phyloP scores from a whole-genome alignment of 768 basidiomycete genomes.

The Gymnopilus junonius region DNA sequence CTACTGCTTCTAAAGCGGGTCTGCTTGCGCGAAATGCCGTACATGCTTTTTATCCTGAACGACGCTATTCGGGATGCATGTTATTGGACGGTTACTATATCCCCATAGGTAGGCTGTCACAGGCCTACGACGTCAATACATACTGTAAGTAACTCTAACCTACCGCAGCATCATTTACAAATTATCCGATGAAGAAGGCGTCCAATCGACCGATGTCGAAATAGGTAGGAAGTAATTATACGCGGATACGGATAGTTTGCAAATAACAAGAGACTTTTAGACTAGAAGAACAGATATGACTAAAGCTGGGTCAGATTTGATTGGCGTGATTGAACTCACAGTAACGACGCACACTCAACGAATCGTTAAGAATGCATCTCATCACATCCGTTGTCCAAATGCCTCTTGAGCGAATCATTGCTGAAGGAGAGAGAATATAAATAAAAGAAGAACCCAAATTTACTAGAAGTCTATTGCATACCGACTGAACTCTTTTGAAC shows the following conservation, averaged over 20 bases:
- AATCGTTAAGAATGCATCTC: slow-evolving; percentile 48
- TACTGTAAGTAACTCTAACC: slow-evolving; percentile 22
- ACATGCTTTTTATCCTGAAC: slow-evolving; percentile 23
- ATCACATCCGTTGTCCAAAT: slow-evolving; percentile 82
- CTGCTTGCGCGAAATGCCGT: slow-evolving; percentile 16
- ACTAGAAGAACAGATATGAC: slow-evolving; percentile 13
- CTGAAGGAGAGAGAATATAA: slow-evolving; percentile 25
- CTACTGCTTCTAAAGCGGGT: slow-evolving; percentile 1
- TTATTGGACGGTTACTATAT: slow-evolving; percentile 14
- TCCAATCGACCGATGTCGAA: slow-evolving; percentile 11
- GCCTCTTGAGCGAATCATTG: slow-evolving; percentile 79
- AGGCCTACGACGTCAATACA: slow-evolving; percentile 9
- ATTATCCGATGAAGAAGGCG: slow-evolving; percentile 16
- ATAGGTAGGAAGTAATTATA: slow-evolving; percentile 14
- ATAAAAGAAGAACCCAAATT: slow-evolving; percentile 12
- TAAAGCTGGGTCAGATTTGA: not conserved
- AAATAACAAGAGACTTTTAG: slow-evolving; percentile 14
- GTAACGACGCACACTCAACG: not conserved
- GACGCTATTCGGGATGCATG: slow-evolving; percentile 31
- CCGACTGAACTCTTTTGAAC: slow-evolving; percentile 81
- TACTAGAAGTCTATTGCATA: slow-evolving; percentile 30
- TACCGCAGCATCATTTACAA: slow-evolving; percentile 18
- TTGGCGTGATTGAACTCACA: slow-evolving; percentile 4
- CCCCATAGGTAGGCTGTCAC: slow-evolving; percentile 17
- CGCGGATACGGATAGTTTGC: slow-evolving; percentile 12